A percentile compares a stretch with the other conserved stretches of the same genome.
Evolutionary conservation across 805 yeast genomes (phyloP).

Genomic region (Lachancea lanzarotensis): DNA sequence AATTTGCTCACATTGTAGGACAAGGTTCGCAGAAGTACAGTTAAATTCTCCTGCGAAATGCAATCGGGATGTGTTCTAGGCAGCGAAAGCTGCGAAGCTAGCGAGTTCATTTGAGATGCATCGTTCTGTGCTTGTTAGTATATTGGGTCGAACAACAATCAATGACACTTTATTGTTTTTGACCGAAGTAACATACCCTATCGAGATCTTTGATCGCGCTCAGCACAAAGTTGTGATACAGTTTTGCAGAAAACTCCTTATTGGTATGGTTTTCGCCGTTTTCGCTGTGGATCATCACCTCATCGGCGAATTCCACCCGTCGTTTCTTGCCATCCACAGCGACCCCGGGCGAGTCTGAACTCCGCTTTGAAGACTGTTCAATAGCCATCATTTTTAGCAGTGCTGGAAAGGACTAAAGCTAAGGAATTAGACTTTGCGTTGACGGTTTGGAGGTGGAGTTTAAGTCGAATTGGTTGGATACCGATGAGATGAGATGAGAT

Average conservation of each 20-base stretch:
- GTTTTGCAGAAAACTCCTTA: slow-evolving; percentile 28
- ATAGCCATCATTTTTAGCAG: slow-evolving; percentile 31
- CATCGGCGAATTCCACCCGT: slow-evolving; percentile 29
- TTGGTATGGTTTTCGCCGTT: slow-evolving; percentile 9
- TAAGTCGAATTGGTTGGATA: too few species aligned
- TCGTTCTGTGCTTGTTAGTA: slow-evolving; percentile 34
- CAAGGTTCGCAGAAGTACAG: slow-evolving; percentile 49
- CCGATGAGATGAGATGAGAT: too few species aligned
- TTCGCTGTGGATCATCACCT: slow-evolving; percentile 13
- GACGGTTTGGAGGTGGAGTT: background rate
- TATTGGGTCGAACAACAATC: too few species aligned
- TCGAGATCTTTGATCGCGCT: slow-evolving; percentile 68
- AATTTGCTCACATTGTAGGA: slow-evolving; percentile 62
- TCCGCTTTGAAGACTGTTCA: slow-evolving; percentile 24
- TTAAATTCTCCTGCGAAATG: slow-evolving; percentile 46
- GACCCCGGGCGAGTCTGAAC: slow-evolving; percentile 11
- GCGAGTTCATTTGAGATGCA: slow-evolving; percentile 46
- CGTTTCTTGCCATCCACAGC: slow-evolving; percentile 25
- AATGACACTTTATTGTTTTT: background rate
- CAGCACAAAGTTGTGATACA: slow-evolving; percentile 43
- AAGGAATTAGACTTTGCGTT: too few species aligned
- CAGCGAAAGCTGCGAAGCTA: slow-evolving; percentile 52
- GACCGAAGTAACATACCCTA: slow-evolving; percentile 36
- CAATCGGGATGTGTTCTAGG: slow-evolving; percentile 50
- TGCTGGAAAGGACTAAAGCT: too few species aligned